A percentile compares a stretch with the other conserved stretches of the same genome.
Evolutionary conservation across 2,329 filamentous ascomycete species (phyloP).

Genomic region (Huntiella omanensis): DNA sequence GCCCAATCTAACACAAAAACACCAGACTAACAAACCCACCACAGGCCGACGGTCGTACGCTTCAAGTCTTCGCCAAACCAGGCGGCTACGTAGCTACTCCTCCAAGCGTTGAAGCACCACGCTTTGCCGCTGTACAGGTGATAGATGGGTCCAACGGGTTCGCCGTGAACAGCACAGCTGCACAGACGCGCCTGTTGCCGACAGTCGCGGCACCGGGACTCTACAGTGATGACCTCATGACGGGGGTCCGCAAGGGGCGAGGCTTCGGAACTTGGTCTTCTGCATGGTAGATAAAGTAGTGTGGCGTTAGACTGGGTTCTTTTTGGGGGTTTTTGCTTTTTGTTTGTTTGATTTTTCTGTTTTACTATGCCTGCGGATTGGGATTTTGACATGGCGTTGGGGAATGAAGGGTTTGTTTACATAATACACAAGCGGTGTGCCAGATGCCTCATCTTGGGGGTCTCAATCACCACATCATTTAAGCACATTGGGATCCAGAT

Average conservation of each 20-base stretch:
- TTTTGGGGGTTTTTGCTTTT: no score
- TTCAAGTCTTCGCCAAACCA: constrained; percentile 54
- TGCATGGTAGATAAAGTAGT: neutral
- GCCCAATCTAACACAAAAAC: neutral
- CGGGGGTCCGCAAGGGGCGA: constrained; percentile 14
- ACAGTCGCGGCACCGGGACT: constrained; percentile 18
- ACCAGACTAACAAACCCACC: constrained; percentile 1
- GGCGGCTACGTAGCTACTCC: constrained; percentile 20
- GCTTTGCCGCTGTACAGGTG: constrained; percentile 17
- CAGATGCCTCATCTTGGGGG: no score
- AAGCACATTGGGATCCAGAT: neutral
- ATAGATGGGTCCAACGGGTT: constrained; percentile 37
- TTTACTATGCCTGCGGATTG: no score
- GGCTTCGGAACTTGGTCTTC: constrained; percentile 8
- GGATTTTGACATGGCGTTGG: no score
- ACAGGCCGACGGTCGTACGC: constrained; percentile 53
- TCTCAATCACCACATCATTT: neutral
- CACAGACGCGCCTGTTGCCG: constrained; percentile 7
- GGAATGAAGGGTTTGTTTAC: no score
- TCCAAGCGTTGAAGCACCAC: constrained; percentile 15
- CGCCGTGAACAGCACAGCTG: constrained; percentile 21
- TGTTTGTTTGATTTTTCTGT: no score
- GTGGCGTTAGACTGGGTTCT: no score
- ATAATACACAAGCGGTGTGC: no score
- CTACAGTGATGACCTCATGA: constrained; percentile 33